Percentiles rank a stretch among this genome's conserved stretches.
Evolutionary conservation across 2,329 filamentous ascomycete species (phyloP).

Genomic region (Clarireedia paspali): DNA sequence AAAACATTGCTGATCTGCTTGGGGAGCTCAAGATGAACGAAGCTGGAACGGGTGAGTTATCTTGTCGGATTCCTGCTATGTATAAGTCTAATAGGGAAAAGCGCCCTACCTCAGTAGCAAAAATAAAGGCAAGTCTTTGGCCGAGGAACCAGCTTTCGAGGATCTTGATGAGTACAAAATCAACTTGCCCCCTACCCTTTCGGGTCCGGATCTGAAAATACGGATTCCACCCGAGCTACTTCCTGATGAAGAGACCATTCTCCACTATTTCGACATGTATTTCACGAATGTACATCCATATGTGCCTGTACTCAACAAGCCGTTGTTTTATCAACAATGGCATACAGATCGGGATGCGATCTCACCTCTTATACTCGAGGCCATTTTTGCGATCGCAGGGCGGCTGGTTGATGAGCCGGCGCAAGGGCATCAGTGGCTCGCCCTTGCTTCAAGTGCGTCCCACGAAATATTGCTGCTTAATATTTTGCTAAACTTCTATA

Average conservation of each 20-base stretch:
- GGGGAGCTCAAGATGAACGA: conserved; percentile 84
- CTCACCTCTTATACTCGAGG: conserved; percentile 82
- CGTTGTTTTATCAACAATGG: conserved; percentile 85
- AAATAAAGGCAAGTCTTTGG: conserved; percentile 35
- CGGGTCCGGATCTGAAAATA: conserved; percentile 66
- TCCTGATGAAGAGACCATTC: conserved; percentile 75
- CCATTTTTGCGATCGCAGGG: conserved; percentile 83
- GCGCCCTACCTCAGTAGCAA: conserved; percentile 78
- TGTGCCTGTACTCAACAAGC: conserved; percentile 78
- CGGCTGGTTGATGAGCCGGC: conserved; percentile 75
- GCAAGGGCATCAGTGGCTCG: conserved; percentile 87
- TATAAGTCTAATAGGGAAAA: conserved; percentile 29
- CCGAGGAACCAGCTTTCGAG: conserved; percentile 58
- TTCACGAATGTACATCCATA: conserved; percentile 90
- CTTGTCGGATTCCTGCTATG: conserved; percentile 11
- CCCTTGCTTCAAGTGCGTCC: conserved; percentile 66
- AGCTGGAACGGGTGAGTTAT: conserved; percentile 66
- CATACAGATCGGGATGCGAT: conserved; percentile 72
- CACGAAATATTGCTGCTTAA: not conserved
- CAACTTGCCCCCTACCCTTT: conserved; percentile 58
- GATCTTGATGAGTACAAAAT: conserved; percentile 68
- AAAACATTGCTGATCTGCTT: conserved; percentile 70
- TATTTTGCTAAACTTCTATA: conserved; percentile 33
- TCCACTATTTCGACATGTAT: conserved; percentile 84
- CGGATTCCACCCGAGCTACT: conserved; percentile 89